Percentiles rank a stretch among this genome's conserved stretches.
These are phyloP conservation scores for Hygrophoropsis aurantiaca DNA, from an alignment of 768 basidiomycete genomes.

Conservation along the genomic window DNA sequence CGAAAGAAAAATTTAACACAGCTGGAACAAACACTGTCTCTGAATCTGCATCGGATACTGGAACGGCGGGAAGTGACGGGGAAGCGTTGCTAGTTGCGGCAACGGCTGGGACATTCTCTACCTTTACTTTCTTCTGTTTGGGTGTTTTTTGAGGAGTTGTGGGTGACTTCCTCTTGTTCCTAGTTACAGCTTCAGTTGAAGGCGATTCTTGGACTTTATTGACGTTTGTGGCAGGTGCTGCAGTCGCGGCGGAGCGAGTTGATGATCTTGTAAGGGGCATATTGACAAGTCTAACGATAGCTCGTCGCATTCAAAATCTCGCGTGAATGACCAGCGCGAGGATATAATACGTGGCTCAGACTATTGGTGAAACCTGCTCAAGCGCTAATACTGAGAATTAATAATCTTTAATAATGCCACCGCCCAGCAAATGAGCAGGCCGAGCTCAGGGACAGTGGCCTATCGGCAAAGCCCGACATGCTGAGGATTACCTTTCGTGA, in stretches of 20 bases:
- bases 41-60: constrained; percentile 2
- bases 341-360: no score
- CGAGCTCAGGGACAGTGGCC: no score
- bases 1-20: constrained; percentile 71
- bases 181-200: not conserved
- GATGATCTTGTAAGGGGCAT: constrained; percentile 38
- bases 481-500: no score
- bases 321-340: not conserved
- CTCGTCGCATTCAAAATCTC: not conserved
- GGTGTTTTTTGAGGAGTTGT: constrained; percentile 1
- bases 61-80: constrained; percentile 5
- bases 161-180: constrained; percentile 20
- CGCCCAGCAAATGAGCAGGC: no score
- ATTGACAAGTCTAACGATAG: constrained; percentile 1
- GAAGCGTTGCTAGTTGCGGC: not conserved
- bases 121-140: constrained; percentile 6
- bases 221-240: constrained; percentile 3
- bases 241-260: constrained; percentile 15
- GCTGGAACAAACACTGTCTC: constrained; percentile 57
- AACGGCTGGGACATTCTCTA: not conserved
- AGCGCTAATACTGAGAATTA: no score
- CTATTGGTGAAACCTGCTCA: no score
- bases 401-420: no score
- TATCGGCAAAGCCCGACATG: no score
- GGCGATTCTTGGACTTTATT: constrained; percentile 3